Conservation (phyloP, 345 rosid species). For the Arabis hirsuta region DNA sequence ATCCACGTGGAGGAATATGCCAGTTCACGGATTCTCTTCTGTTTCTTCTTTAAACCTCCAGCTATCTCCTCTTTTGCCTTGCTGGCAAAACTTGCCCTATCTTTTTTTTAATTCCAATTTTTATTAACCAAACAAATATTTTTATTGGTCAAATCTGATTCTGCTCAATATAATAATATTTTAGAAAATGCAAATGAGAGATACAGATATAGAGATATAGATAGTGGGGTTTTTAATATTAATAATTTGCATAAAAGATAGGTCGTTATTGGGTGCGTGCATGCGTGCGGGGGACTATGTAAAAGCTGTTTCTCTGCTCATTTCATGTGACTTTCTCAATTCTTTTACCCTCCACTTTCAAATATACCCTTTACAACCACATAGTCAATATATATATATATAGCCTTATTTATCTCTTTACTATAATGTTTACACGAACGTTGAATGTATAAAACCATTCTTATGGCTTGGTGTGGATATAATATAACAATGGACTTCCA, state of each 20-base stretch:
- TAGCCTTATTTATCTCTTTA: conserved; percentile 10
- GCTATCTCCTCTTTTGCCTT: conserved; percentile 34
- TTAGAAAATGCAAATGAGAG: no score
- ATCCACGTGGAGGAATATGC: conserved; percentile 43
- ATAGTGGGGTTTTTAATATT: conserved; percentile 28
- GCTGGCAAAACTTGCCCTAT: conserved; percentile 36
- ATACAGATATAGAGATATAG: neutral
- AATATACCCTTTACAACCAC: conserved; percentile 23
- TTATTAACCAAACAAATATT: conserved; percentile 9
- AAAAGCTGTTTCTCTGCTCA: conserved; percentile 36
- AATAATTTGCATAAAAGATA: neutral
- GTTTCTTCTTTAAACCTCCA: conserved; percentile 34
- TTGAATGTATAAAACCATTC: neutral
- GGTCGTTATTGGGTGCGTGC: conserved; percentile 40
- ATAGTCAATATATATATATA: neutral
- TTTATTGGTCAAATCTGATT: conserved; percentile 27
- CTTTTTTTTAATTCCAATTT: neutral
- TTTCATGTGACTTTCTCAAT: conserved; percentile 38
- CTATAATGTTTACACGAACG: neutral
- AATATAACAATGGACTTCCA: conserved; percentile 35
- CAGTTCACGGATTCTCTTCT: conserved; percentile 44
- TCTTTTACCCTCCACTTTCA: conserved; percentile 38
- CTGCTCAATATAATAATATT: neutral
- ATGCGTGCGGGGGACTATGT: conserved; percentile 47
- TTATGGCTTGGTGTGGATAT: conserved; percentile 31